Evolutionary conservation across 208 protist species (phyloP).

Genomic region (Trypanosoma theileri): DNA sequence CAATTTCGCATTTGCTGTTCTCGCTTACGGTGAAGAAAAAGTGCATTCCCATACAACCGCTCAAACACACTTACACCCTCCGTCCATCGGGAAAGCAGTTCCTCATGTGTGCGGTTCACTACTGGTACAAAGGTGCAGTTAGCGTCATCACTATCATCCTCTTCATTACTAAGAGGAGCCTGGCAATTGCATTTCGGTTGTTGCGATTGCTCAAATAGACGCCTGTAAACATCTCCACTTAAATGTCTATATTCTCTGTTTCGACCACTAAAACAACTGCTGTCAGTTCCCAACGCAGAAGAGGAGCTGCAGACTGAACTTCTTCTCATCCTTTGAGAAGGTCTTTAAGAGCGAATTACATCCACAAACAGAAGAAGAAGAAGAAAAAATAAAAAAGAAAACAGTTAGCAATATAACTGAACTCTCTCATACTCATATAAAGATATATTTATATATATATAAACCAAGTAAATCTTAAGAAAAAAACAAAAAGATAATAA

Average conservation of each 20-base stretch:
- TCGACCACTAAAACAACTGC: neutral
- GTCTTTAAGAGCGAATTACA: neutral
- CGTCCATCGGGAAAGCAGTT: slow-evolving; percentile 12
- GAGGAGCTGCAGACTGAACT: neutral
- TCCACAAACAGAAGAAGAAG: neutral
- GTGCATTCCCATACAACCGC: slow-evolving; percentile 25
- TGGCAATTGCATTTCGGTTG: slow-evolving; percentile 14
- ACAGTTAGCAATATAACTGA: too few relatives aligned
- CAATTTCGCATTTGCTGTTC: neutral
- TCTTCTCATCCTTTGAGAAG: neutral
- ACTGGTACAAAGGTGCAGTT: slow-evolving; percentile 22
- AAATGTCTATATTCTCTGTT: neutral
- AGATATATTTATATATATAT: slow-evolving; percentile 17
- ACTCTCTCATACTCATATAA: too few relatives aligned
- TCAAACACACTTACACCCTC: slow-evolving; percentile 26
- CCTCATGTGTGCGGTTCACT: slow-evolving; percentile 23
- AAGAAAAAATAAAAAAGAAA: neutral
- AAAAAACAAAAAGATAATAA: neutral
- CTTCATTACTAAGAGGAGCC: neutral
- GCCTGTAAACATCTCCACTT: slow-evolving; percentile 8
- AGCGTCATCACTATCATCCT: slow-evolving; percentile 13
- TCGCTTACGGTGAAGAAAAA: slow-evolving; percentile 13
- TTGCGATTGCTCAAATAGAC: slow-evolving; percentile 12
- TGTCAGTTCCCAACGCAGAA: neutral
- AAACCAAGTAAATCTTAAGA: slow-evolving; percentile 2